A percentile compares a stretch with the other conserved stretches of the same genome.
Evolutionary conservation across 2,329 filamentous ascomycete species (phyloP).

Genomic region (Aspergillus ochraceoroseus): DNA sequence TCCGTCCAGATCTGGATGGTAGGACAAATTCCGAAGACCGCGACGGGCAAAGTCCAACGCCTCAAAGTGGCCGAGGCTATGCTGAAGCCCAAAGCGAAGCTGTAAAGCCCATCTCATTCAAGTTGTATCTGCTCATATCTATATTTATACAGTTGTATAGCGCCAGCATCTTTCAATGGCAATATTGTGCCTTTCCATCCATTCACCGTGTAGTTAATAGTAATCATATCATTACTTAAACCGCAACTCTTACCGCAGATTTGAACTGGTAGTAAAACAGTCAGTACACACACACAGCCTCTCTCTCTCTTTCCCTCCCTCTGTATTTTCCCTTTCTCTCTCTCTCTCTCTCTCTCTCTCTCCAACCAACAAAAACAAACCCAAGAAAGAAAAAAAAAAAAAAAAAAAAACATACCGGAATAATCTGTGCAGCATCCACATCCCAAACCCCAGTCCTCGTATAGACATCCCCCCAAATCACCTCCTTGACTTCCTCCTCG

Average conservation of each 20-base stretch:
- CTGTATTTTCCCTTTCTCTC: no score
- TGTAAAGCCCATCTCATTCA: conserved; percentile 36
- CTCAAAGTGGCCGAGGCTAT: conserved; percentile 82
- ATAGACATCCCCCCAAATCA: conserved; percentile 70
- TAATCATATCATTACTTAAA: no score
- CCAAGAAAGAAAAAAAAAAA: conserved; percentile 2
- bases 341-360: no score
- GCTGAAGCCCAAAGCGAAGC: conserved; percentile 54
- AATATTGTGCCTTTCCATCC: no score
- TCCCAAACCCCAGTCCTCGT: conserved; percentile 72
- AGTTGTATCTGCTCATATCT: not conserved
- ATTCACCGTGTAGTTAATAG: no score
- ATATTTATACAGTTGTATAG: no score
- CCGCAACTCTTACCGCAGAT: conserved; percentile 26
- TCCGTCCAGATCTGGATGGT: conserved; percentile 66
- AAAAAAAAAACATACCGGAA: conserved; percentile 31
- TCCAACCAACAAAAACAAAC: no score
- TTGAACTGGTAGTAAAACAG: conserved; percentile 25
- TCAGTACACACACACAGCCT: conserved; percentile 1
- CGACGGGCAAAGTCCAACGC: conserved; percentile 84
- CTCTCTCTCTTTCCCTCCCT: not conserved
- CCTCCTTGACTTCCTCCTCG: conserved; percentile 63
- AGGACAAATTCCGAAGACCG: conserved; percentile 80
- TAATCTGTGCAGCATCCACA: conserved; percentile 55
- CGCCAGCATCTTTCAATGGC: no score